Conservation (phyloP, 2,329 filamentous ascomycete species). For the Calonectria multiphialidica region DNA sequence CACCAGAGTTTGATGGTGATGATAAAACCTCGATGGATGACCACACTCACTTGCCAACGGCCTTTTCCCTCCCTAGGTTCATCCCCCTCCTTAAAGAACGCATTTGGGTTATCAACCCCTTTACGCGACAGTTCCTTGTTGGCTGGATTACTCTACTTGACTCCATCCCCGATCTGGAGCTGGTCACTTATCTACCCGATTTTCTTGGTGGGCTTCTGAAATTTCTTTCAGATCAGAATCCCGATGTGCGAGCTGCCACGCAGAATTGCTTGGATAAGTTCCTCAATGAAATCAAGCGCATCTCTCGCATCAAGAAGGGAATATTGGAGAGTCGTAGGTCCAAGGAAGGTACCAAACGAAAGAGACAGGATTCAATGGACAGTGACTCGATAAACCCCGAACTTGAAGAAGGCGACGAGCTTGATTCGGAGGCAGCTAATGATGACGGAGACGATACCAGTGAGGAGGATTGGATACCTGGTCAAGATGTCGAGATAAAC, state of each 20-base stretch:
- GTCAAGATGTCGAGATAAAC: constrained; percentile 96
- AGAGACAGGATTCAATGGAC: constrained; percentile 77
- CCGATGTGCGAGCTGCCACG: constrained; percentile 94
- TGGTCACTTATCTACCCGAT: constrained; percentile 91
- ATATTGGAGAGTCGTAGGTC: constrained; percentile 87
- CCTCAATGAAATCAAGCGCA: constrained; percentile 92
- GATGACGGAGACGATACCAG: constrained; percentile 72
- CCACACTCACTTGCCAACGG: constrained; percentile 74
- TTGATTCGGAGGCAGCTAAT: constrained; percentile 68
- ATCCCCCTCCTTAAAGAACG: constrained; percentile 94
- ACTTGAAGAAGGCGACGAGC: constrained; percentile 71
- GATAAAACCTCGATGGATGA: constrained; percentile 61
- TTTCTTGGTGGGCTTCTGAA: constrained; percentile 91
- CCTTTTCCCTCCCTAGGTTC: constrained; percentile 91
- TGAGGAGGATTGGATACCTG: constrained; percentile 96
- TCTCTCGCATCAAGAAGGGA: constrained; percentile 91
- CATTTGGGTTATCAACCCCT: constrained; percentile 94
- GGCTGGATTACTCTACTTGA: constrained; percentile 96
- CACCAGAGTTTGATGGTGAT: constrained; percentile 57
- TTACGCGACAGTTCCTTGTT: constrained; percentile 93
- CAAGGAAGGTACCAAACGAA: constrained; percentile 74
- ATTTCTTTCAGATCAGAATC: constrained; percentile 91
- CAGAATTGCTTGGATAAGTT: constrained; percentile 92
- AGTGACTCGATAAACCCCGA: constrained; percentile 70
- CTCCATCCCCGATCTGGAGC: constrained; percentile 95